Base-by-base conservation (phyloP, 371 early-diverging fungal species). In the Apophysomyces elegans region DNA sequence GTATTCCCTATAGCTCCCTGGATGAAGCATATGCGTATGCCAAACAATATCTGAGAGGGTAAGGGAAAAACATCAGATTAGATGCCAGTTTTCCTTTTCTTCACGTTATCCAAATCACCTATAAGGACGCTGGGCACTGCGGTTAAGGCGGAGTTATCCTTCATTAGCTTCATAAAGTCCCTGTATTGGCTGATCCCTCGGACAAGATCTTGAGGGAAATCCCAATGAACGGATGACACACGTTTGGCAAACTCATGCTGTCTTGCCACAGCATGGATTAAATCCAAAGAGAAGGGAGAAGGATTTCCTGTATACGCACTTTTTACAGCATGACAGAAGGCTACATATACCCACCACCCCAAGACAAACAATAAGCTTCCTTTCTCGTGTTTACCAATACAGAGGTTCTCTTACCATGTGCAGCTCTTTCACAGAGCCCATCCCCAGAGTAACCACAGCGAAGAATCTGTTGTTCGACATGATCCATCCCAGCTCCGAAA, bases 1-100 rank as follows among this genome's bases (percentile, higher is more conserved):
- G 46, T 71, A 79, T 7, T 69, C 70, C 0, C 79, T 72, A 47
- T 82, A 82, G 12, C 60, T 47, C 0, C 44, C 39, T 6, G 78
- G 76, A 6, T 69, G 65, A 13, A 82, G 71, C 82, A 82, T 82
- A 46, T 82, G 82, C 5, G 79, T 77, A 56, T 82, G 82, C 82
- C 82, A 79, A 1, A 77, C 78, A 4, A 71, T 50, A 62, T 35
- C 36, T 37, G 6, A n/a, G 37, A 26, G 2, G 32, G 32, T 26
- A 26, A 26, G 32, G n/a, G 16, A 56, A 6, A 18, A 4, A 0
- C 5, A 36, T 26, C 32, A 26, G 2, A 26, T 2, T 5, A 13
- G 11, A 13, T 41, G 1, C 5, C 13, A 4, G 2, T 41, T 2
- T 41, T 41, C 13, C 2, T 41, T 41, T 41, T 41, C 5, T 41